Evolutionary conservation across 192 early-diverging fungal genomes (phyloP), one percentile per base, ranked within the genome.

Genomic region (Pilobolus umbonatus): DNA sequence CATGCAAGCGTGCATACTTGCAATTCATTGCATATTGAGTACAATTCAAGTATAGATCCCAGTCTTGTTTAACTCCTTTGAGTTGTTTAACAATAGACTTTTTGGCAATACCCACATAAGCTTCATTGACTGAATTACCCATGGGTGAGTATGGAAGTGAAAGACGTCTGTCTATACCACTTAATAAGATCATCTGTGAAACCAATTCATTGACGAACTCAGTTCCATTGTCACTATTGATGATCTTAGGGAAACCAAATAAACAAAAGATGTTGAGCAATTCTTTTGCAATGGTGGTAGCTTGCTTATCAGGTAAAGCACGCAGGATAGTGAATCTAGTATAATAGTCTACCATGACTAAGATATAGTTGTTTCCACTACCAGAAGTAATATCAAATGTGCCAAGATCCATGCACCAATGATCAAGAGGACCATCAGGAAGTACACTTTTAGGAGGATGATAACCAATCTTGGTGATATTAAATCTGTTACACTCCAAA

Each of bases 151-250:
- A n/a, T n/a, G n/a, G n/a, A n/a, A n/a, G n/a, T n/a, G n/a, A n/a
- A n/a, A n/a, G n/a, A n/a, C n/a, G n/a, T n/a, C n/a, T n/a, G n/a
- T n/a, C n/a, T n/a, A n/a, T n/a, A n/a, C n/a, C n/a, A n/a, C n/a
- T n/a, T n/a, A n/a, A n/a, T n/a, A n/a, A n/a, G n/a, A n/a, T n/a
- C n/a, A n/a, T n/a, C n/a, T n/a, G n/a, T n/a, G n/a, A n/a, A n/a
- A n/a, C n/a, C n/a, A n/a, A n/a, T 36, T 55, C n/a, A 34, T 74
- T 78, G 0, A 62, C 60, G 19, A 78, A 78, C 49, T 78, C 79
- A 17, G 61, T 61, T n/a, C 76, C 76, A 59, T 81, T 69, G 30
- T 74, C 67, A 25, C 35, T 26, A 47, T 74, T 67, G 11, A 69
- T n/a, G 9, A 66, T 57, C 3, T 66, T 69, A 0, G 63, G 67